These are phyloP conservation scores for Fagopyrum tataricum DNA, from an alignment of 148 eudicot genomes.

Conservation along the genomic window DNA sequence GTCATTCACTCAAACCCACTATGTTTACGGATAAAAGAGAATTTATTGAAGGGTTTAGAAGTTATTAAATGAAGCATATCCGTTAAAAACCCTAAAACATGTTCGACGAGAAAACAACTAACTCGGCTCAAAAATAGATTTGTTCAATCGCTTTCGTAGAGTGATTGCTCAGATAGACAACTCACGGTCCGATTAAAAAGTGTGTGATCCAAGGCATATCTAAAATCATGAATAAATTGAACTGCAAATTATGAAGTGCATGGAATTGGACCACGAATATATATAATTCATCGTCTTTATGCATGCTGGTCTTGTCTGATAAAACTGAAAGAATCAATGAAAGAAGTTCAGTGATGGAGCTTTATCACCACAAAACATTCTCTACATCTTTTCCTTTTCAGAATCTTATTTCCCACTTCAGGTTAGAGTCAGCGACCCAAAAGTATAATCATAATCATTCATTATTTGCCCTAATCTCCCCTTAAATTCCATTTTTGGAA, in stretches of 20 bases:
- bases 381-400: background rate
- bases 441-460: background rate
- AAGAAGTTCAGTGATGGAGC: background rate
- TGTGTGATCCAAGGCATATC: too few species aligned
- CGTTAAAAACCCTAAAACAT: too few species aligned
- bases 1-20: too few species aligned
- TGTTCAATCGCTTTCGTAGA: too few species aligned
- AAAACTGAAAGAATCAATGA: constrained; percentile 3
- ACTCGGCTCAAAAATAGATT: too few species aligned
- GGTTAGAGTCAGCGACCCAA: background rate
- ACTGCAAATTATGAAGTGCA: background rate
- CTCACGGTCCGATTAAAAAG: too few species aligned
- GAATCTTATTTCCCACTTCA: constrained; percentile 6
- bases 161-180: too few species aligned
- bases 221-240: background rate
- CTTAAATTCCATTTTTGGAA: constrained; percentile 7
- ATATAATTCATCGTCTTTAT: constrained; percentile 1
- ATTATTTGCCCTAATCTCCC: background rate
- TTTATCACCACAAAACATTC: background rate
- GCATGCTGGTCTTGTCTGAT: constrained; percentile 11
- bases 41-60: too few species aligned
- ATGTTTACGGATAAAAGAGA: too few species aligned
- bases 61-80: too few species aligned
- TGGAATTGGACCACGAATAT: constrained; percentile 7
- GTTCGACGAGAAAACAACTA: too few species aligned